A percentile compares a stretch with the other conserved stretches of the same genome.
Evolutionary conservation across 163 green algal species (phyloP).

Genomic region (Scenedesmus sp.): DNA sequence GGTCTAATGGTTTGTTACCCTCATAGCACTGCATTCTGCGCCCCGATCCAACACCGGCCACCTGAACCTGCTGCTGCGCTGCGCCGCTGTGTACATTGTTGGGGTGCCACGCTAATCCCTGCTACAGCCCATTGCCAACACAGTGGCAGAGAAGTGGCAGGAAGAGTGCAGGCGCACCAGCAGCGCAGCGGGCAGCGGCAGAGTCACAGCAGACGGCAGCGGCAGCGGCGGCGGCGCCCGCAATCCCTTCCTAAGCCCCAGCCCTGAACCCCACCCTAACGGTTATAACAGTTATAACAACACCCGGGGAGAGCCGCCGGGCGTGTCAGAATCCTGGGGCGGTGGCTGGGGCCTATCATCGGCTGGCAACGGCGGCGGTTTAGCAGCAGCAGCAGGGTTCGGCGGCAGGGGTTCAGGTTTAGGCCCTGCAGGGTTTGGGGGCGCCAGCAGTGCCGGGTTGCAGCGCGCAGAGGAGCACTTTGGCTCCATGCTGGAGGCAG

Average conservation of each 20-base stretch:
- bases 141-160: slow-evolving; percentile 40
- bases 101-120: background rate
- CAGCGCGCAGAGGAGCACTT: slow-evolving; percentile 1
- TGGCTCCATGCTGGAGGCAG: slow-evolving; percentile 26
- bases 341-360: slow-evolving; percentile 5
- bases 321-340: slow-evolving; percentile 1
- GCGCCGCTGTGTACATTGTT: background rate
- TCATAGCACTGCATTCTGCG: no score
- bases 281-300: background rate
- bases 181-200: background rate
- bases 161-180: slow-evolving; percentile 9
- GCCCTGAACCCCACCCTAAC: background rate
- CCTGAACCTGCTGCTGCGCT: background rate
- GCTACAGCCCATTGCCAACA: slow-evolving; percentile 28
- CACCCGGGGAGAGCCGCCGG: background rate
- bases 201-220: background rate
- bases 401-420: background rate
- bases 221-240: background rate
- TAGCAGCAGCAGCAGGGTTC: background rate
- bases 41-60: no score
- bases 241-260: background rate
- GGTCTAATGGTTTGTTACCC: no score
- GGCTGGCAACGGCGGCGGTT: background rate
- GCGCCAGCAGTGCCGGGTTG: background rate
- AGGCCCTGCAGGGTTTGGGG: background rate